These are phyloP conservation scores for Mucor velutinosus DNA, from an alignment of 371 early-diverging fungal genomes.

Conservation along the genomic window DNA sequence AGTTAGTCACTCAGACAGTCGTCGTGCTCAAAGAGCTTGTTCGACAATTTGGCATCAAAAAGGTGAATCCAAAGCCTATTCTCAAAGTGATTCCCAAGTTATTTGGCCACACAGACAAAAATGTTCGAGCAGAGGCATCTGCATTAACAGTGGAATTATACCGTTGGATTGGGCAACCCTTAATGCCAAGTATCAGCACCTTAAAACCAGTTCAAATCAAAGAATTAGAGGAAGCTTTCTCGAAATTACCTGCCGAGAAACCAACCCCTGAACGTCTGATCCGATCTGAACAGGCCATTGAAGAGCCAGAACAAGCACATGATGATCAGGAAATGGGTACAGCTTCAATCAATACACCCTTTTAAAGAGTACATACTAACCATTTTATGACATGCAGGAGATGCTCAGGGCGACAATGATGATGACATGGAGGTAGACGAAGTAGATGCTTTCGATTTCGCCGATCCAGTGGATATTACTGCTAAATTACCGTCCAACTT, in stretches of 20 bases:
- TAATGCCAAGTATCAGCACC: conserved; percentile 65
- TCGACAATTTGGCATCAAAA: conserved; percentile 79
- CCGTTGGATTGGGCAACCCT: conserved; percentile 80
- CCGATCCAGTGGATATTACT: conserved; percentile 90
- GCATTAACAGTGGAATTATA: conserved; percentile 78
- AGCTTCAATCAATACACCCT: background rate
- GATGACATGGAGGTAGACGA: conserved; percentile 50
- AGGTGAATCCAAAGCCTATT: conserved; percentile 78
- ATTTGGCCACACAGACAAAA: conserved; percentile 92
- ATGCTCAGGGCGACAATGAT: conserved; percentile 16
- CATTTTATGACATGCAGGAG: conserved; percentile 1
- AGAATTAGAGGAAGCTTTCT: conserved; percentile 87
- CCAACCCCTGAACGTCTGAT: conserved; percentile 74
- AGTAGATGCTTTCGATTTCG: conserved; percentile 64
- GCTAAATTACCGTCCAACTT: conserved; percentile 83
- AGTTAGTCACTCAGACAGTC: conserved; percentile 82
- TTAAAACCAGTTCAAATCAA: conserved; percentile 89
- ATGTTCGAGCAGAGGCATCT: conserved; percentile 86
- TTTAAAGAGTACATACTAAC: background rate
- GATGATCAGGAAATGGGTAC: conserved; percentile 31
- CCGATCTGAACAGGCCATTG: conserved; percentile 74
- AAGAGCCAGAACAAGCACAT: conserved; percentile 49
- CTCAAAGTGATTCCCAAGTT: conserved; percentile 85
- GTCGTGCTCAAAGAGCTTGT: conserved; percentile 74
- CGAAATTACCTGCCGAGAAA: conserved; percentile 66